Evolutionary conservation across 192 early-diverging fungal genomes (phyloP), one percentile per base, ranked within the genome.

Genomic region (Gryganskiella cystojenkinii): DNA sequence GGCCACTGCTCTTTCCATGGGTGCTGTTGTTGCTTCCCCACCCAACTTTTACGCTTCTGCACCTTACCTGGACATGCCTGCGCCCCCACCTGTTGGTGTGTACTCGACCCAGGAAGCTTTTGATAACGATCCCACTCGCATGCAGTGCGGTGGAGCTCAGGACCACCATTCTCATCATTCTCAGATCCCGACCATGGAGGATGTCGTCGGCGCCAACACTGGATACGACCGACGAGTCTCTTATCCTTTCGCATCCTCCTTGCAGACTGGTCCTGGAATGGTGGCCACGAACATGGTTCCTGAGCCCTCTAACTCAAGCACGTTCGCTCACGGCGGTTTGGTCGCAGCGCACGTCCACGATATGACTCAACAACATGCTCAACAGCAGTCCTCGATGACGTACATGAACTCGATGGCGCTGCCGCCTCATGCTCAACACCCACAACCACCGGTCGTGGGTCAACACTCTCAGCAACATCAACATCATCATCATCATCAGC

Each of bases 31-130:
- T 2, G 46, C 70, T 24, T 64, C 70, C n/a, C 61, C 61, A 2
- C 61, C 70, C 22, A 57, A 71, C 46, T 71, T 71, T 58, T 71
- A 71, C 43, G 70, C 61, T 1, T 28, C 60, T 2, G 51, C 44
- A 22, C 54, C 70, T 9, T 71, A 71, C 46, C 62, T 71, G 61
- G 70, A 71, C 7, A 63, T 71, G 46, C 68, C 61, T 42, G 68
- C 59, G 46, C 68, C 61, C 43, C 59, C 59, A 11, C 68, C 68
- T 13, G 52, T 71, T 4, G 31, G 55, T 10, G 53, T 71, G 43
- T 67, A 62, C 30, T 30, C 71, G 31, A n/a, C 40, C 4, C 68
- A 67, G 57, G 60, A 76, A 17, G 51, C 54, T 19, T 61, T 61
- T 30, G 67, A 70, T 7, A 44, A 40, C 33, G 60, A 71, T 15